A percentile compares a stretch with the other conserved stretches of the same genome.
Evolutionary conservation across 2,329 filamentous ascomycete genomes (phyloP).

Genomic region (Penicillium carneum): DNA sequence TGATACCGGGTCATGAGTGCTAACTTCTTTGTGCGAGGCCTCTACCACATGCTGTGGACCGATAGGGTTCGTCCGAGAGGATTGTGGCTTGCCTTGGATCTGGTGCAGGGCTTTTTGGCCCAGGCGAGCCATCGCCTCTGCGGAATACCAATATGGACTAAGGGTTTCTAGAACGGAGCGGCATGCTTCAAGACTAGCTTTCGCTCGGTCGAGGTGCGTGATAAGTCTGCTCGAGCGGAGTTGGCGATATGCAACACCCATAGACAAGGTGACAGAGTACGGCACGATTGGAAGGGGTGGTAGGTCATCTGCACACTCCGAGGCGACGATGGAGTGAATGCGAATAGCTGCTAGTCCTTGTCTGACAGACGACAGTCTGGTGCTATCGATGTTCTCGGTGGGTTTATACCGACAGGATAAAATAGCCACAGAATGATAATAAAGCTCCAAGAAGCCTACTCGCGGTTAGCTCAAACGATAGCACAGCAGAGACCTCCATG

Average conservation of each 20-base stretch:
- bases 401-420: constrained; percentile 60
- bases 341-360: constrained; percentile 64
- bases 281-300: constrained; percentile 63
- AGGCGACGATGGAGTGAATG: constrained; percentile 60
- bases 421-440: constrained; percentile 65
- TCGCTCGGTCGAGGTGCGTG: constrained; percentile 48
- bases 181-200: constrained; percentile 46
- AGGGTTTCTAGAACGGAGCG: constrained; percentile 47
- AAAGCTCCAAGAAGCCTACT: constrained; percentile 61
- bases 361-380: constrained; percentile 60
- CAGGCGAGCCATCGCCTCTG: constrained; percentile 52
- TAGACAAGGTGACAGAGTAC: constrained; percentile 63
- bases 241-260: constrained; percentile 65
- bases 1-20: neutral
- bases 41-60: neutral
- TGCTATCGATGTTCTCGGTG: constrained; percentile 51
- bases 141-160: constrained; percentile 49
- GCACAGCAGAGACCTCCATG: neutral
- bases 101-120: constrained; percentile 49
- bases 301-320: constrained; percentile 55
- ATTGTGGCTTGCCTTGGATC: constrained; percentile 33
- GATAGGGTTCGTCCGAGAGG: neutral
- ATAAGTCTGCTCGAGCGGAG: constrained; percentile 61
- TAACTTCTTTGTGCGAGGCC: neutral
- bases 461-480: constrained; percentile 9